Percentiles rank a stretch among this genome's conserved stretches.
phyloP scores from a whole-genome alignment of 768 basidiomycete genomes.

The Collybiopsis luxurians region DNA sequence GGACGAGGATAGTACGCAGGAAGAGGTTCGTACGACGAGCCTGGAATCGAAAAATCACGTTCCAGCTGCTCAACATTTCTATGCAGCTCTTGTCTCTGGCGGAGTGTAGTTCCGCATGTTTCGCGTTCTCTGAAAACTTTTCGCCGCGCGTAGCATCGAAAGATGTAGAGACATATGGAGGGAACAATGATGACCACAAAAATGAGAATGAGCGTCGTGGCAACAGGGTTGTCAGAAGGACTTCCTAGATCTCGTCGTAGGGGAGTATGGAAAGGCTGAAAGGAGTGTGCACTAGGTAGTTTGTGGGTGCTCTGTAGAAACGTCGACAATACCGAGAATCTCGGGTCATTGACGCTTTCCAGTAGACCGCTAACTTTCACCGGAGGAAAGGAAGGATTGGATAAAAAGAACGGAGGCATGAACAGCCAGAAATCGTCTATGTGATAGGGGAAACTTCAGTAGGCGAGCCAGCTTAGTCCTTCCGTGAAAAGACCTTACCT shows the following conservation, averaged over 20 bases:
- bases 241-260: not conserved
- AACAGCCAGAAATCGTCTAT: too few relatives aligned
- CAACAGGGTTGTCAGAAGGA: not conserved
- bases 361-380: too few relatives aligned
- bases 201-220: not conserved
- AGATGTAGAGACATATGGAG: not conserved
- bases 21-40: not conserved
- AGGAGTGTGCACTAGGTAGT: too few relatives aligned
- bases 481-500: not conserved
- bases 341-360: too few relatives aligned
- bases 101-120: not conserved
- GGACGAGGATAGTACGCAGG: conserved; percentile 5
- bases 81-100: not conserved
- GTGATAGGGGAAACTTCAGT: too few relatives aligned
- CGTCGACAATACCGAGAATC: too few relatives aligned
- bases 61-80: not conserved
- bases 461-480: too few relatives aligned
- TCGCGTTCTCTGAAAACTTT: not conserved
- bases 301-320: too few relatives aligned
- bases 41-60: not conserved
- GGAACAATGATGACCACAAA: conserved; percentile 1
- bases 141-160: conserved; percentile 1
- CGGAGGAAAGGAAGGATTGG: not conserved
- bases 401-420: not conserved
- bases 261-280: not conserved